Evolutionary conservation across 768 basidiomycete species (phyloP).

Genomic region (Termitomyces sp.): DNA sequence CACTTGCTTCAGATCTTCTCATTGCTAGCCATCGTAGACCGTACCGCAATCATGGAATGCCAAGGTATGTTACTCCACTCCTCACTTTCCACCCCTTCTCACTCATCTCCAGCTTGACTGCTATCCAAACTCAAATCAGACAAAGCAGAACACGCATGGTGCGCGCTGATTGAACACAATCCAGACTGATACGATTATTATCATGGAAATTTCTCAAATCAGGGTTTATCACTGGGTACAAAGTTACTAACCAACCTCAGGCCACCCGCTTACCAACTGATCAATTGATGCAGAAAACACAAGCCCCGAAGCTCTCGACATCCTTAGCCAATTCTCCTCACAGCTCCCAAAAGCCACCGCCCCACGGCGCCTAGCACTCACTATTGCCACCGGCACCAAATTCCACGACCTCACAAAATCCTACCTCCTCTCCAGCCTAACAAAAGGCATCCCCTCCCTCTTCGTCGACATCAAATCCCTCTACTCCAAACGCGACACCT

Average conservation of each 20-base stretch:
- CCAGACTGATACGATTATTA: slow-evolving; percentile 84
- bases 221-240: slow-evolving; percentile 67
- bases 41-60: slow-evolving; percentile 62
- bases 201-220: slow-evolving; percentile 62
- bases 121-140: slow-evolving; percentile 63
- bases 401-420: slow-evolving; percentile 64
- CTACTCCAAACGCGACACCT: slow-evolving; percentile 71
- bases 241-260: not conserved
- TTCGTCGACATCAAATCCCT: slow-evolving; percentile 91
- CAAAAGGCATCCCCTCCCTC: slow-evolving; percentile 88
- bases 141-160: slow-evolving; percentile 82
- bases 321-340: slow-evolving; percentile 58
- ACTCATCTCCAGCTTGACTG: slow-evolving; percentile 59
- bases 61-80: slow-evolving; percentile 51
- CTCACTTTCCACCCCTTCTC: slow-evolving; percentile 5
- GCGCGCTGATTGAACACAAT: slow-evolving; percentile 79
- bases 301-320: slow-evolving; percentile 49
- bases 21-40: slow-evolving; percentile 57
- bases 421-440: slow-evolving; percentile 70
- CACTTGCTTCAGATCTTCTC: not conserved
- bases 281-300: slow-evolving; percentile 47
- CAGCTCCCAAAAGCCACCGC: slow-evolving; percentile 69
- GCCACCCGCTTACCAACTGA: not conserved
- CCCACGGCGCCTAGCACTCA: slow-evolving; percentile 72
- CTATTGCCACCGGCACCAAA: slow-evolving; percentile 60